Conservation (phyloP, 495 filamentous ascomycete genomes). For the Penicillium tannophilum region DNA sequence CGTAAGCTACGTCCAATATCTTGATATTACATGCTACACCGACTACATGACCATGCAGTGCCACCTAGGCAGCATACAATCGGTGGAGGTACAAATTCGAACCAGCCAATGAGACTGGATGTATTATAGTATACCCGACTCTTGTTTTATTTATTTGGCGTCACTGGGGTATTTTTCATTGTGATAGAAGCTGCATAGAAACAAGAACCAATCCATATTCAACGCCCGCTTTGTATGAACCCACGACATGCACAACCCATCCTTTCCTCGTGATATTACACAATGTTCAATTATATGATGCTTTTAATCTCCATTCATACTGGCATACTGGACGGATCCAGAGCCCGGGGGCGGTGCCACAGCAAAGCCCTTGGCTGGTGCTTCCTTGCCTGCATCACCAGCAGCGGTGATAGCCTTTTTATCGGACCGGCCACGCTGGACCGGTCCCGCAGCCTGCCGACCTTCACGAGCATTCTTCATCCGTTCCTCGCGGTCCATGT, state of each 20-base stretch:
- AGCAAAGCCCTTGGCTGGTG: constrained; percentile 49
- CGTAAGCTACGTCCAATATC: not conserved
- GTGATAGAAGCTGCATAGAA: constrained; percentile 43
- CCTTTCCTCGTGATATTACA: constrained; percentile 4
- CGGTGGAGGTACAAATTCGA: not conserved
- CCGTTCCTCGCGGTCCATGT: constrained; percentile 80
- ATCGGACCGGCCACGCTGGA: constrained; percentile 30
- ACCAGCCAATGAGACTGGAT: constrained; percentile 9
- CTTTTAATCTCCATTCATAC: constrained; percentile 75
- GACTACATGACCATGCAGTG: not conserved
- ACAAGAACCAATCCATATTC: constrained; percentile 29
- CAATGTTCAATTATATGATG: not conserved
- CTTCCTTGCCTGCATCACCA: constrained; percentile 37
- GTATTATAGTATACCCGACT: constrained; percentile 53
- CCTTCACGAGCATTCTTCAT: constrained; percentile 73
- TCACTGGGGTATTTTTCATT: constrained; percentile 40
- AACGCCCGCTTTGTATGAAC: constrained; percentile 46
- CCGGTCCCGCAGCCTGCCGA: constrained; percentile 53
- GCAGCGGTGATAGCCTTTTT: constrained; percentile 38
- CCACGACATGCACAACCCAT: constrained; percentile 32
- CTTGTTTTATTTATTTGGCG: constrained; percentile 34
- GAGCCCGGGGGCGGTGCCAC: constrained; percentile 84
- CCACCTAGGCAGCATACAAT: not conserved
- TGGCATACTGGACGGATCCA: constrained; percentile 80
- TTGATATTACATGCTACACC: constrained; percentile 1